Conservation (phyloP, 495 filamentous ascomycete species). For the Neurospora sp. region DNA sequence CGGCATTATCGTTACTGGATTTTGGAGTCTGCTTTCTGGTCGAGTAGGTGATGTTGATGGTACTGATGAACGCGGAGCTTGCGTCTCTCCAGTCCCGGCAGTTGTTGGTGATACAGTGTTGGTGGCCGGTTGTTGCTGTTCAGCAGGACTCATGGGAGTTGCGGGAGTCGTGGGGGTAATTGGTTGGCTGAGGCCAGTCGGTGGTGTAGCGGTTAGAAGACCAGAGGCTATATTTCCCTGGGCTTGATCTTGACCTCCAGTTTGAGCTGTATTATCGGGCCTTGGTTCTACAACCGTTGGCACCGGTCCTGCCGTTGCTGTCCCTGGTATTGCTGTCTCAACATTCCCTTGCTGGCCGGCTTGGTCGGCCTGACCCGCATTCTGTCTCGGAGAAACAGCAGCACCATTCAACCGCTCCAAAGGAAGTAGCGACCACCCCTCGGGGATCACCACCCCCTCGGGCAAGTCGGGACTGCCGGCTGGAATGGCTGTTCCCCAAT, state of each 20-base stretch:
- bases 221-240: not conserved
- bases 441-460: conserved; percentile 59
- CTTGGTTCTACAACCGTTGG: not conserved
- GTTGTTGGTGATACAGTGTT: not conserved
- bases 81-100: not conserved
- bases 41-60: not conserved
- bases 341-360: not conserved
- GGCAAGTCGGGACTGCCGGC: conserved; percentile 61
- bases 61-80: not conserved
- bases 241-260: not conserved
- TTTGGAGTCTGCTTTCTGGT: not conserved
- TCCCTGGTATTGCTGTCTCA: not conserved
- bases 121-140: not conserved
- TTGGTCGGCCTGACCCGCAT: not conserved
- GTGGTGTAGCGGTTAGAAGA: not conserved
- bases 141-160: not conserved
- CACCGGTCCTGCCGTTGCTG: not conserved
- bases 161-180: not conserved
- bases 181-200: not conserved
- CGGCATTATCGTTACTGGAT: not conserved
- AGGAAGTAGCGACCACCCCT: conserved; percentile 67
- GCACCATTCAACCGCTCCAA: conserved; percentile 46
- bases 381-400: not conserved
- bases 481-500: conserved; percentile 39
- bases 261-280: not conserved